phyloP scores from a whole-genome alignment of 306 rosid genomes.

The Cucurbita pepo region DNA sequence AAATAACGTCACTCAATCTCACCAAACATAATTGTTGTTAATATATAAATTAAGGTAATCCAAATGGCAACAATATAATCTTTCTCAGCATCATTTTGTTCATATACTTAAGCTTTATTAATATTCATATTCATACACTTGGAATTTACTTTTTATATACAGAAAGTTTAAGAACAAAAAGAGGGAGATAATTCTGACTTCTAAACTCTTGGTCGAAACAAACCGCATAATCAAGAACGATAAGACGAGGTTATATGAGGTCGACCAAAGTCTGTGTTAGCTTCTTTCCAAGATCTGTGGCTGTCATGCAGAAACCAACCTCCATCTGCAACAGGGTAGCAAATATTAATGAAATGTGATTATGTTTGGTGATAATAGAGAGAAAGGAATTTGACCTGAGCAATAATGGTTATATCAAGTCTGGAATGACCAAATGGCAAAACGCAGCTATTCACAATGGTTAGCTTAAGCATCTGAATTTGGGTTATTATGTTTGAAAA shows the following conservation, averaged over 20 bases:
- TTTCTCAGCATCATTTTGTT: not conserved
- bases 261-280: slow-evolving; percentile 31
- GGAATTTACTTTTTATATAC: too few relatives aligned
- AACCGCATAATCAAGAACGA: too few relatives aligned
- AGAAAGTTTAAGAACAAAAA: too few relatives aligned
- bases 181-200: too few relatives aligned
- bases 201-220: too few relatives aligned
- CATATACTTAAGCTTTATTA: not conserved
- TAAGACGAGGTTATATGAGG: not conserved
- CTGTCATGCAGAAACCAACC: slow-evolving; percentile 27
- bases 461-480: slow-evolving; percentile 38
- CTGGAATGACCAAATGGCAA: slow-evolving; percentile 51
- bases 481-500: slow-evolving; percentile 19
- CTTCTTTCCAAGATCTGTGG: slow-evolving; percentile 33
- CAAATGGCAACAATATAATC: not conserved
- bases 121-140: too few relatives aligned
- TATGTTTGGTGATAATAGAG: not conserved
- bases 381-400: slow-evolving; percentile 29
- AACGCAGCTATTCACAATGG: slow-evolving; percentile 33
- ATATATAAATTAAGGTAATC: not conserved
- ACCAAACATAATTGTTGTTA: not conserved
- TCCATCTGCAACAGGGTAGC: slow-evolving; percentile 38
- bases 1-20: not conserved
- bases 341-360: too few relatives aligned
- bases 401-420: slow-evolving; percentile 45